Conservation (phyloP, 768 basidiomycete species). For the Phylloporus arenicola region DNA sequence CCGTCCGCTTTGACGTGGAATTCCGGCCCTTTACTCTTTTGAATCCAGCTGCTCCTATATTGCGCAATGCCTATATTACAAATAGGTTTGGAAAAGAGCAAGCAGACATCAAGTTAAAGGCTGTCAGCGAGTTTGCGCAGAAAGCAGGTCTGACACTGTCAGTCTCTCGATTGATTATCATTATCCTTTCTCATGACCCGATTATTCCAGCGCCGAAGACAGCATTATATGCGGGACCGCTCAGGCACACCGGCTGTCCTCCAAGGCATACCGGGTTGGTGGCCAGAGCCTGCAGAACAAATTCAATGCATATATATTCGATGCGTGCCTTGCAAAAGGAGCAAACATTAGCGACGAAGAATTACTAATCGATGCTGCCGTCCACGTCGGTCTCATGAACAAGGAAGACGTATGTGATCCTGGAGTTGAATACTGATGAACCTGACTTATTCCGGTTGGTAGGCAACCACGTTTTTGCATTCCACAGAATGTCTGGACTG, state of each 20-base stretch:
- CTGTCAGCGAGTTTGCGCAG: slow-evolving; percentile 17
- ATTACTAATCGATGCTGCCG: slow-evolving; percentile 34
- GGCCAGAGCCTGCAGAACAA: slow-evolving; percentile 34
- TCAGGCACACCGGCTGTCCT: slow-evolving; percentile 39
- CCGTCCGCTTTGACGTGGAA: slow-evolving; percentile 29
- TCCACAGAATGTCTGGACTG: slow-evolving; percentile 34
- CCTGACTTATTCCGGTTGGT: background rate
- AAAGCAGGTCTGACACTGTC: slow-evolving; percentile 24
- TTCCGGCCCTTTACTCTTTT: slow-evolving; percentile 28
- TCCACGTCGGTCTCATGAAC: slow-evolving; percentile 32
- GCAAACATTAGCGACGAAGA: slow-evolving; percentile 32
- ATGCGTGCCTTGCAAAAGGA: slow-evolving; percentile 35
- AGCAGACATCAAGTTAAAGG: slow-evolving; percentile 21
- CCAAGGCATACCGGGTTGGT: slow-evolving; percentile 35
- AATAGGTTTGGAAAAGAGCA: slow-evolving; percentile 25
- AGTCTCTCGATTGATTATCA: slow-evolving; percentile 1
- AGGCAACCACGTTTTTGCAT: slow-evolving; percentile 37
- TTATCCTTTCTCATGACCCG: background rate
- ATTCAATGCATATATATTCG: slow-evolving; percentile 34
- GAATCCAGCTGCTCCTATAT: slow-evolving; percentile 4
- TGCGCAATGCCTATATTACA: slow-evolving; percentile 17
- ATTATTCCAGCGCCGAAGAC: slow-evolving; percentile 29
- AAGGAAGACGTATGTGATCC: slow-evolving; percentile 28
- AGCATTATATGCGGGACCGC: slow-evolving; percentile 35
- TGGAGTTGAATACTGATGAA: background rate